Percentiles rank a stretch among this genome's conserved stretches.
These are phyloP conservation scores for Rhinocladiella similis DNA, from an alignment of 2,329 filamentous ascomycete species.

Conservation along the genomic window DNA sequence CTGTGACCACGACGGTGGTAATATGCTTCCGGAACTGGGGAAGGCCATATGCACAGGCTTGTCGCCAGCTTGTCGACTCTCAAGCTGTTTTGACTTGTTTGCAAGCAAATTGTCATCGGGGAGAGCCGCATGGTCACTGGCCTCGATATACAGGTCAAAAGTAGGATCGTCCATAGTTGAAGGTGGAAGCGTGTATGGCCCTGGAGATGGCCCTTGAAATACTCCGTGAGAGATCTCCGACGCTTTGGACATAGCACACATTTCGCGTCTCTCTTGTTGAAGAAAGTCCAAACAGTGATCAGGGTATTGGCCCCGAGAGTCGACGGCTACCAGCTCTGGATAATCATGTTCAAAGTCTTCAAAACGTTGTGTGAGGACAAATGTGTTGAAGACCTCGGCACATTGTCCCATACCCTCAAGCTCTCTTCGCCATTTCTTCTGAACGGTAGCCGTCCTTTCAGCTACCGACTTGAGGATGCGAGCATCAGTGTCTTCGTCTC, in stretches of 20 bases:
- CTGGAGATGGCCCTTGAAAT: conserved; percentile 84
- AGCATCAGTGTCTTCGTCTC: conserved; percentile 64
- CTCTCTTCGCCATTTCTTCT: conserved; percentile 70
- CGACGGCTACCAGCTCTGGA: conserved; percentile 70
- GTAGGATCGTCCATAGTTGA: conserved; percentile 42
- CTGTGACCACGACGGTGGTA: conserved; percentile 80
- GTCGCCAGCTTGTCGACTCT: conserved; percentile 33
- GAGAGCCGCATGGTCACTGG: conserved; percentile 78
- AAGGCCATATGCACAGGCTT: conserved; percentile 70
- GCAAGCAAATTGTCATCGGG: conserved; percentile 68
- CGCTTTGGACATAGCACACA: conserved; percentile 88
- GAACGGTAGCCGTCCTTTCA: conserved; percentile 69
- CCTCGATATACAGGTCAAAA: conserved; percentile 85
- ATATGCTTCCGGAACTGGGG: conserved; percentile 89
- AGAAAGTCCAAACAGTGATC: conserved; percentile 85
- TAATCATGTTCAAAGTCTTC: conserved; percentile 69
- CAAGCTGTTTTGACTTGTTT: conserved; percentile 59
- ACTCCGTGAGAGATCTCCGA: conserved; percentile 89
- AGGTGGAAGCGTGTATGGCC: conserved; percentile 55
- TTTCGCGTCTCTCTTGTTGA: conserved; percentile 83
- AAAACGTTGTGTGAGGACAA: conserved; percentile 63
- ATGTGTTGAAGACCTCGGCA: conserved; percentile 77
- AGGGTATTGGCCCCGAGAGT: conserved; percentile 69
- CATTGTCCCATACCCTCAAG: conserved; percentile 58
- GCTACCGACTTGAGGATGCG: conserved; percentile 67